These are phyloP conservation scores for Suhomyces bolitotheri DNA, from an alignment of 1,139 yeast species.

Conservation along the genomic window DNA sequence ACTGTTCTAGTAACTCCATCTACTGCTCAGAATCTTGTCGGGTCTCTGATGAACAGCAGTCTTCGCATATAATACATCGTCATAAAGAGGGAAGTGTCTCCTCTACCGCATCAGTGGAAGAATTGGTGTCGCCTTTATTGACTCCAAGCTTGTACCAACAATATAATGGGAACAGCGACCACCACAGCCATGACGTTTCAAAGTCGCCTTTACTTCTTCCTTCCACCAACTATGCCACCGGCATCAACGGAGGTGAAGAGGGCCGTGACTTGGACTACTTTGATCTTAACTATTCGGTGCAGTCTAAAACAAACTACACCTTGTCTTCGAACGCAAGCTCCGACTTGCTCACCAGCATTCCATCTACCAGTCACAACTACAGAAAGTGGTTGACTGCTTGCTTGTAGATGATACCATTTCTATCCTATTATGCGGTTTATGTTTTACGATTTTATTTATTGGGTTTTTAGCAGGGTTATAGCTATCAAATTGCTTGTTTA, in stretches of 20 bases:
- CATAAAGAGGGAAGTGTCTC: constrained; percentile 22
- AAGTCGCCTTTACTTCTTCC: constrained; percentile 24
- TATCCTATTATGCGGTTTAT: constrained; percentile 5
- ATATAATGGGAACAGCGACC: constrained; percentile 11
- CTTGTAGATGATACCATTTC: constrained; percentile 15
- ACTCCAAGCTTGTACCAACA: constrained; percentile 38
- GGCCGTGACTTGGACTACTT: constrained; percentile 27
- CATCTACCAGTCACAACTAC: constrained; percentile 44
- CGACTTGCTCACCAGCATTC: constrained; percentile 17
- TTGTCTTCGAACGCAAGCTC: constrained; percentile 14
- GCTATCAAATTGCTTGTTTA: constrained; percentile 9
- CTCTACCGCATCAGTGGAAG: constrained; percentile 13
- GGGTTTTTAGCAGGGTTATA: constrained; percentile 11
- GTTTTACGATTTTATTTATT: constrained; percentile 9
- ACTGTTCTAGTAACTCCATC: constrained; percentile 51
- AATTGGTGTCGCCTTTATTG: constrained; percentile 38
- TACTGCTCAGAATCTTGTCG: constrained; percentile 66
- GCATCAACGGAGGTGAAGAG: constrained; percentile 1
- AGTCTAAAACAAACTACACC: constrained; percentile 22
- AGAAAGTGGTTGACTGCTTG: constrained; percentile 47
- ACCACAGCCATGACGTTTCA: constrained; percentile 16
- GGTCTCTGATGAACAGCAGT: constrained; percentile 39
- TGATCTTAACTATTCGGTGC: constrained; percentile 37
- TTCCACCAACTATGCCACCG: constrained; percentile 10
- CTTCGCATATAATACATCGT: constrained; percentile 12